Base-by-base conservation (phyloP, 2,329 filamentous ascomycete species). In the Calonectria henricotiae region DNA sequence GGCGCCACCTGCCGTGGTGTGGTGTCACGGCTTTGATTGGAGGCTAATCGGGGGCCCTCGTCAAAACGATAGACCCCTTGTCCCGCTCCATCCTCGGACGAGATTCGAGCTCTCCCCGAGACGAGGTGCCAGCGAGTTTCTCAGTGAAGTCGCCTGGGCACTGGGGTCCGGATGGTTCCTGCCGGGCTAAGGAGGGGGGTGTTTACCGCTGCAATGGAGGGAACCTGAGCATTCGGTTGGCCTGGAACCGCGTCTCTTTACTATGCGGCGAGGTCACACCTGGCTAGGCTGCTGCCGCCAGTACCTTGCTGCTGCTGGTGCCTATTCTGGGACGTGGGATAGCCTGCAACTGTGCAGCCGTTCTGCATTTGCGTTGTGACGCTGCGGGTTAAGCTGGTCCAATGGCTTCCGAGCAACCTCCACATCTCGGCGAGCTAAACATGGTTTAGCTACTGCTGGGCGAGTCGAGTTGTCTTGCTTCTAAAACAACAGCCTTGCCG, bases 121-220 rank as follows among this genome's bases (percentile, higher is more conserved):
- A 39, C 30, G 25, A 23, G 44, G 43, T 46, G 17, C 30, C 41
- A 37, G 20, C 39, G 41, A 9, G n/a, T 46, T 46, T 20, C 43
- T n/a, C 43, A 23, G 43, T 25, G 27, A 58, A 20, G 47, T 58
- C 46, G 58, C 58, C 37, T 44, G 32, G 25, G 41, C 13, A 17
- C 47, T 67, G 51, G 55, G 49, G 47, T 68, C 70, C 72, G 74
- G 70, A 72, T 75, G 68, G 67, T 67, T 63, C 60, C 51, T 77
- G 73, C 75, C 62, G 67, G 68, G 62, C 62, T 63, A 58, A 49
- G 60, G 39, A 35, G 73, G 69, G 68, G 73, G 39, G 67, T 30
- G 27, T 35, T 51, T 30, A 32, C 46, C 64, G 44, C n/a, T 51
- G 63, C 55, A 37, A 37, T 65, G 66, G 44, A 65, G 60, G 44